These are phyloP conservation scores for Gossypium bickii DNA, from an alignment of 345 rosid species.

Conservation along the genomic window DNA sequence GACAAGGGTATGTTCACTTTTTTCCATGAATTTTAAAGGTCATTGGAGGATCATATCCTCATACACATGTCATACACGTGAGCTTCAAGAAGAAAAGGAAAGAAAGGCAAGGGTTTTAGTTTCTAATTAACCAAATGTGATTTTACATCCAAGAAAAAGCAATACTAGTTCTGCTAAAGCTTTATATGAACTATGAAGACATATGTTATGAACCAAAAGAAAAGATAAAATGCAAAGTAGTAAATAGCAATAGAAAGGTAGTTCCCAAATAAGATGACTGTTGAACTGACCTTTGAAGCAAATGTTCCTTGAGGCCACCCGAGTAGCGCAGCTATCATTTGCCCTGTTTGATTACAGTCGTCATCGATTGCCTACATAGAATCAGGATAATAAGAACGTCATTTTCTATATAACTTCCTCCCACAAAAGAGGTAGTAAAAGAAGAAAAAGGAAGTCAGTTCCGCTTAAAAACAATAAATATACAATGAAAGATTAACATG, in stretches of 20 bases:
- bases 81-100: neutral
- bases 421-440: neutral
- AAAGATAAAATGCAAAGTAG: neutral
- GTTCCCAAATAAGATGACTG: constrained; percentile 6
- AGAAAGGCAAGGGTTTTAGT: neutral
- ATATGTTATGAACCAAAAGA: neutral
- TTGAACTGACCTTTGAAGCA: constrained; percentile 75
- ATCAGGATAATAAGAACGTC: constrained; percentile 13
- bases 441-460: neutral
- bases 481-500: neutral
- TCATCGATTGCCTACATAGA: constrained; percentile 83
- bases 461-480: neutral
- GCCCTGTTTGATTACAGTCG: constrained; percentile 97
- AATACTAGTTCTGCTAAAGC: neutral
- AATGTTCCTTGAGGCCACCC: constrained; percentile 96
- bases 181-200: neutral
- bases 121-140: neutral
- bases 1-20: neutral
- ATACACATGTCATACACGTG: neutral
- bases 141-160: neutral
- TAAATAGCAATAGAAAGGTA: neutral
- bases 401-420: neutral
- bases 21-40: neutral
- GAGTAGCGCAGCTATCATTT: constrained; percentile 92
- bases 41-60: neutral